Evolutionary conservation across 805 yeast genomes (phyloP).

Genomic region (Dipodascus geniculatus): DNA sequence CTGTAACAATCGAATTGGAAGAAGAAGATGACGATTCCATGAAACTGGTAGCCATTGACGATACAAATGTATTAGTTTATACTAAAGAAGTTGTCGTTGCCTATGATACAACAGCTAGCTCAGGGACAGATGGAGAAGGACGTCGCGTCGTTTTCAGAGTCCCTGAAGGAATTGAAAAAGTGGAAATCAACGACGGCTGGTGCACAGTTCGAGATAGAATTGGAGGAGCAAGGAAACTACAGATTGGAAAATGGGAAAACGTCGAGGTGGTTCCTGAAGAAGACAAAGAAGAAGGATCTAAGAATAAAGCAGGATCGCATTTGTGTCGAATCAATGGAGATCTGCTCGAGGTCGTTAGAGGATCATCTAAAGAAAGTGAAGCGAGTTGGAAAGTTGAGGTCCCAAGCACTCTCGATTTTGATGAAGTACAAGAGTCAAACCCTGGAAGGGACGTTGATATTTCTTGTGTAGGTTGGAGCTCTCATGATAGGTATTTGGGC

Average conservation of each 20-base stretch:
- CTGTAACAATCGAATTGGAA: constrained; percentile 22
- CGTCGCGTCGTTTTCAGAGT: constrained; percentile 27
- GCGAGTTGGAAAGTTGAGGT: neutral
- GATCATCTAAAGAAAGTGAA: neutral
- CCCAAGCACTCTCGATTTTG: neutral
- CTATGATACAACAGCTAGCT: constrained; percentile 17
- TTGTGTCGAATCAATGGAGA: neutral
- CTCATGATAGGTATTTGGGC: neutral
- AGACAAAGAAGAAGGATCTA: neutral
- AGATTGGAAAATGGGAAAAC: constrained; percentile 26
- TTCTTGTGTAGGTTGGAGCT: neutral
- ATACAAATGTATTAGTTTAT: neutral
- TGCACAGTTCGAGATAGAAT: constrained; percentile 11
- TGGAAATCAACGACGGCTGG: neutral
- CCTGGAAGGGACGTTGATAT: neutral
- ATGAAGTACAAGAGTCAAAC: neutral
- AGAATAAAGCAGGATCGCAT: neutral
- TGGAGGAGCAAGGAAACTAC: constrained; percentile 19
- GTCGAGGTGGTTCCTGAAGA: constrained; percentile 10
- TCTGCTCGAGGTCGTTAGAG: neutral
- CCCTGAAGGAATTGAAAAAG: constrained; percentile 25
- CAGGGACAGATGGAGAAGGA: constrained; percentile 26
- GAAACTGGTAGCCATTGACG: constrained; percentile 17
- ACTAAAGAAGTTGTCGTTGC: constrained; percentile 16
- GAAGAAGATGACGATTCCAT: constrained; percentile 28